A percentile compares a stretch with the other conserved stretches of the same genome.
Evolutionary conservation across 176 grass and related monocot species (phyloP).

Genomic region (Oryza meyeriana): DNA sequence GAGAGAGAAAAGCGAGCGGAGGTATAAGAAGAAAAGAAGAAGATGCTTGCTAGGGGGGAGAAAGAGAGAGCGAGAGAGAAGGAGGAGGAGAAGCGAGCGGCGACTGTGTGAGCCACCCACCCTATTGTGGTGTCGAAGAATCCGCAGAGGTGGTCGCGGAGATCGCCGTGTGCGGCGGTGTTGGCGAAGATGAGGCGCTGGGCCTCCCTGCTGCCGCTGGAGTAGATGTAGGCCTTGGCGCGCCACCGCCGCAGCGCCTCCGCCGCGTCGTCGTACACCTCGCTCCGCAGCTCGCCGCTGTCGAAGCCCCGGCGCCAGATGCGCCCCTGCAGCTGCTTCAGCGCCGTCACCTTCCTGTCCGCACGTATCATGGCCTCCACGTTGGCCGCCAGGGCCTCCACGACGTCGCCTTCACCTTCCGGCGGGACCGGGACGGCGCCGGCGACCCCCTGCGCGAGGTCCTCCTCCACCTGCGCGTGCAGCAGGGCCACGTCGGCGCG

Average conservation of each 20-base stretch:
- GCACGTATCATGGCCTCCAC: slow-evolving; percentile 86
- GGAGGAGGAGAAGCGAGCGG: no score
- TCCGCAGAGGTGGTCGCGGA: slow-evolving; percentile 68
- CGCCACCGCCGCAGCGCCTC: slow-evolving; percentile 70
- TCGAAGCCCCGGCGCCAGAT: slow-evolving; percentile 84
- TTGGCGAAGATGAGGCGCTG: slow-evolving; percentile 91
- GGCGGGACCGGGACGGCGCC: slow-evolving; percentile 57
- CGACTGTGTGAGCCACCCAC: no score
- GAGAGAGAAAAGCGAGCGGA: no score
- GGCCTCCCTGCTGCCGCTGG: slow-evolving; percentile 95
- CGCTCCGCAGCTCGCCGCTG: slow-evolving; percentile 51
- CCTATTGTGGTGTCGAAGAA: slow-evolving; percentile 89
- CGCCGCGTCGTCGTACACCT: slow-evolving; percentile 76
- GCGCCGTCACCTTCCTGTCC: slow-evolving; percentile 79
- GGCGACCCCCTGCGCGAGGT: slow-evolving; percentile 51
- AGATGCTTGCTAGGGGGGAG: no score
- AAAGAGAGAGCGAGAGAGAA: no score
- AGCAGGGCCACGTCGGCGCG: slow-evolving; percentile 64
- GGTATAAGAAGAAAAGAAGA: no score
- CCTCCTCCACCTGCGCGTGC: slow-evolving; percentile 56
- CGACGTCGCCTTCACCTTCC: slow-evolving; percentile 45
- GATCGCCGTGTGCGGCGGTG: slow-evolving; percentile 74
- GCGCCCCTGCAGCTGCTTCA: slow-evolving; percentile 88
- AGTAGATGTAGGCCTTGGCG: slow-evolving; percentile 82
- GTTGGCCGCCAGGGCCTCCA: slow-evolving; percentile 60